Base-by-base conservation (phyloP, 495 filamentous ascomycete species). In the Penicillium paradoxum region DNA sequence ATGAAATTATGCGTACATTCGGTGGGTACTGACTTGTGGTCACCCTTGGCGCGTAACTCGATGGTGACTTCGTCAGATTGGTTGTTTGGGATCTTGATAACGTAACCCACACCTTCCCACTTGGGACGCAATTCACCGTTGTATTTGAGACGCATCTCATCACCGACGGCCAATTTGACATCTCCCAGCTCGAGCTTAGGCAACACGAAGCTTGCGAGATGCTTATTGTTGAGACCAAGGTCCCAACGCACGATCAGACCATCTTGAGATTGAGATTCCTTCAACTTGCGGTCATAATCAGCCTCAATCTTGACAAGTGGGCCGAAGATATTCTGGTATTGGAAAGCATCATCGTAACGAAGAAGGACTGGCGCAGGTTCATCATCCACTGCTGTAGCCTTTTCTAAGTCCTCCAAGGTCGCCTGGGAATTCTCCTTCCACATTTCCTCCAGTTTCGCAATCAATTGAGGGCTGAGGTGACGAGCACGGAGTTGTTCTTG, bases 41-140 rank as follows among this genome's bases (percentile, higher is more conserved):
- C 86, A 33, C 87, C 88, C 60, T 90, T 90, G 55, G 90, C 86
- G 27, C 93, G 87, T 59, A 99, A 74, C 65, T 99, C 93, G 45
- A 99, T 87, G 13, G 90, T 93, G 44, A 99, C 93, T 65, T 99
- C 95, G 60, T 99, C 95, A 14, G 91, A 96, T 73, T 96, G 90
- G 69, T 97, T 97, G 77, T 99, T 97, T 6, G 93, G 93, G 55
- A 99, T 97, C 73, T 99, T 99, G 72, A 97, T 91, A 46, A 99
- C 93, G 69, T 99, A 99, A 47, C 93, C 93, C 22, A 99, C 95
- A 19, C 93, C 93, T 64, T 99, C 93, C 93, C 93, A 99, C 54
- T 91, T 85, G 27, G 90, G 78, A 18, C 95, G 89, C 37, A 99
- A 78, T 70, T 97, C 93, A 54, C 93, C 93, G 49, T 86, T 93